Evolutionary conservation across 2,329 filamentous ascomycete genomes (phyloP).

Genomic region (Fusarium subglutinans): DNA sequence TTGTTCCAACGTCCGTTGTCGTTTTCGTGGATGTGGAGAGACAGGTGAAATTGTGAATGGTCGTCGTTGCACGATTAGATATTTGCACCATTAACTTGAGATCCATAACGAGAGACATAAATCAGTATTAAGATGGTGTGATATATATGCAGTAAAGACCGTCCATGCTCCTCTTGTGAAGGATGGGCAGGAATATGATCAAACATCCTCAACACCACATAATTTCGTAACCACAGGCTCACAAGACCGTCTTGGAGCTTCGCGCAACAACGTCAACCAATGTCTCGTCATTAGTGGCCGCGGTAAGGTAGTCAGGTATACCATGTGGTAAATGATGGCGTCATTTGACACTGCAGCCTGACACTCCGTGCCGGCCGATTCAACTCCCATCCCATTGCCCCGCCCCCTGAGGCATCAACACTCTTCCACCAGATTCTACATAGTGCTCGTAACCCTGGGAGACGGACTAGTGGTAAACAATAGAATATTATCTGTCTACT

Average conservation of each 20-base stretch:
- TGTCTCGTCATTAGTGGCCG: background rate
- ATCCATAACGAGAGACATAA: background rate
- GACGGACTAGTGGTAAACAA: background rate
- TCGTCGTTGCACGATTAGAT: background rate
- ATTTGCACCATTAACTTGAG: background rate
- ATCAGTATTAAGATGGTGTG: background rate
- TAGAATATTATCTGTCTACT: rapidly evolving
- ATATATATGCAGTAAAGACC: background rate
- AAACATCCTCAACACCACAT: background rate
- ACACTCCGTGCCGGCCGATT: background rate
- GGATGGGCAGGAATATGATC: background rate
- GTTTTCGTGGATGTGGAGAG: background rate
- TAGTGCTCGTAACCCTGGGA: background rate
- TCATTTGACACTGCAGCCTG: background rate
- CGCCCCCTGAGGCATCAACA: background rate
- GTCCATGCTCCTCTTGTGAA: background rate
- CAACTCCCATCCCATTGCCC: background rate
- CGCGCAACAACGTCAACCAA: too few relatives aligned
- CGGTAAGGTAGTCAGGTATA: background rate
- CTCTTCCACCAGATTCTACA: conserved; percentile 7
- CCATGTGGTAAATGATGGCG: background rate
- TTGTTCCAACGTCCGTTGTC: conserved; percentile 3
- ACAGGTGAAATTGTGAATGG: background rate
- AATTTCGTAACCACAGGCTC: background rate
- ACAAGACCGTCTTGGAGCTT: background rate